Percentiles rank a stretch among this genome's conserved stretches.
These are phyloP conservation scores for Mycena vulgaris DNA, from an alignment of 768 basidiomycete genomes.

Conservation along the genomic window DNA sequence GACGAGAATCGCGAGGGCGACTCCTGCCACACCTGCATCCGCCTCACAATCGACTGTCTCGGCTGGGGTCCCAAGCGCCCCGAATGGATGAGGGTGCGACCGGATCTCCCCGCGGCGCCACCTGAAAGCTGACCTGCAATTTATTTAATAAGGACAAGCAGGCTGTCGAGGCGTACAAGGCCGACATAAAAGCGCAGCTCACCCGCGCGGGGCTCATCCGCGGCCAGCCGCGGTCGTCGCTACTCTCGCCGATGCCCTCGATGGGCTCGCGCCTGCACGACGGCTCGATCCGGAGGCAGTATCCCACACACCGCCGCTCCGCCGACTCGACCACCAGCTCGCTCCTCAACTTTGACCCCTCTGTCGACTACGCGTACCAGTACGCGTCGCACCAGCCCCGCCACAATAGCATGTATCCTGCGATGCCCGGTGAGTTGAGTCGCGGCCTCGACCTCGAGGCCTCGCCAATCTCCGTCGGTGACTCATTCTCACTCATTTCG, in stretches of 20 bases:
- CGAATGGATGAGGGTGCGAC: conserved; percentile 89
- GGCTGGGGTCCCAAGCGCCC: conserved; percentile 90
- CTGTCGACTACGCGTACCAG: conserved; percentile 33
- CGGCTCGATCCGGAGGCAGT: conserved; percentile 41
- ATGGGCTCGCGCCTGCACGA: conserved; percentile 28
- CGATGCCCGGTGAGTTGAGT: conserved; percentile 60
- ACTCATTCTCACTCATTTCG: conserved; percentile 40
- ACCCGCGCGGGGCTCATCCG: conserved; percentile 85
- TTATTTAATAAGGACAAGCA: conserved; percentile 86
- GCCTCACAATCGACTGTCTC: conserved; percentile 85
- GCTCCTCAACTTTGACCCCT: conserved; percentile 38
- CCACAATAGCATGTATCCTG: conserved; percentile 52
- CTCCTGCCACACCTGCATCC: conserved; percentile 86
- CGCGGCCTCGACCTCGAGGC: conserved; percentile 16
- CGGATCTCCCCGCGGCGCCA: conserved; percentile 27
- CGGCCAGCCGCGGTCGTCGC: conserved; percentile 81
- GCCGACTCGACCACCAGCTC: conserved; percentile 44
- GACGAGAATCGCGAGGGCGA: conserved; percentile 88
- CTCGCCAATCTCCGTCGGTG: conserved; percentile 32
- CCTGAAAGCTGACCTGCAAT: conserved; percentile 32
- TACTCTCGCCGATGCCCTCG: conserved; percentile 50
- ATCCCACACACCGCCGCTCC: conserved; percentile 49
- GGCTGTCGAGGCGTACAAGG: conserved; percentile 86
- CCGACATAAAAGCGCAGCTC: conserved; percentile 86
- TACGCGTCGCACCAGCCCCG: conserved; percentile 44